Conservation (phyloP, 2,329 filamentous ascomycete genomes). For the Aurifilum marmelostoma region DNA sequence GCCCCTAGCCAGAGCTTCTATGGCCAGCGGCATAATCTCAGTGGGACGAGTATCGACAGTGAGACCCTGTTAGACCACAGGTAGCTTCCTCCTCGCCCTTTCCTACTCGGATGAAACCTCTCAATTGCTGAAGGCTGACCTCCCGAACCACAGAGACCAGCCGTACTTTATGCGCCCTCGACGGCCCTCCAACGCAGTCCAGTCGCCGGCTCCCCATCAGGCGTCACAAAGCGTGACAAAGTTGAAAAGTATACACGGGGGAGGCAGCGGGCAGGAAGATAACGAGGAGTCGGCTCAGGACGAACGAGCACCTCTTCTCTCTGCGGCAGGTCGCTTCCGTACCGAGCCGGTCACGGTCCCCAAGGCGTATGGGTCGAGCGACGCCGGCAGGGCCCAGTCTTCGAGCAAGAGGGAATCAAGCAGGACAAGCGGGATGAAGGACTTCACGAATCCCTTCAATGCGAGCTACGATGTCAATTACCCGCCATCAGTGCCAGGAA, state of each 20-base stretch:
- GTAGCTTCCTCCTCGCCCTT: constrained; percentile 45
- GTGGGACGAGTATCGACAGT: constrained; percentile 87
- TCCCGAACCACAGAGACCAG: constrained; percentile 54
- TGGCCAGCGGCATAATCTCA: constrained; percentile 62
- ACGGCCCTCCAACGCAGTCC: constrained; percentile 55
- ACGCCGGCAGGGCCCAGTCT: constrained; percentile 39
- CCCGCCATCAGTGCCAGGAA: constrained; percentile 68
- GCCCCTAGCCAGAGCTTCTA: constrained; percentile 50
- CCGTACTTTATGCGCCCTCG: constrained; percentile 64
- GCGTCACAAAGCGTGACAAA: constrained; percentile 35
- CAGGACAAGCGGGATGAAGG: constrained; percentile 54
- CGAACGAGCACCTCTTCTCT: constrained; percentile 60
- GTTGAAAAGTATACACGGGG: constrained; percentile 36
- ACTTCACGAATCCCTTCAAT: constrained; percentile 36
- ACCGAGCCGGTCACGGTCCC: constrained; percentile 36
- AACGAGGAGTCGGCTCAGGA: constrained; percentile 48
- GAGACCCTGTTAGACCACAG: constrained; percentile 86
- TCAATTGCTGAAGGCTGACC: constrained; percentile 29
- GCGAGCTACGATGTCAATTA: constrained; percentile 65
- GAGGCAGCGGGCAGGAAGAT: constrained; percentile 52
- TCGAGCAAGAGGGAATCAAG: constrained; percentile 53
- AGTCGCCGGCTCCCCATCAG: constrained; percentile 40
- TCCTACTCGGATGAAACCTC: background rate
- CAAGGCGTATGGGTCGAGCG: constrained; percentile 48
- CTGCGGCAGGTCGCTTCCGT: constrained; percentile 44